Evolutionary conservation across 495 filamentous ascomycete genomes (phyloP), one percentile per base, ranked within the genome.

Genomic region (Penicillium desertorum): DNA sequence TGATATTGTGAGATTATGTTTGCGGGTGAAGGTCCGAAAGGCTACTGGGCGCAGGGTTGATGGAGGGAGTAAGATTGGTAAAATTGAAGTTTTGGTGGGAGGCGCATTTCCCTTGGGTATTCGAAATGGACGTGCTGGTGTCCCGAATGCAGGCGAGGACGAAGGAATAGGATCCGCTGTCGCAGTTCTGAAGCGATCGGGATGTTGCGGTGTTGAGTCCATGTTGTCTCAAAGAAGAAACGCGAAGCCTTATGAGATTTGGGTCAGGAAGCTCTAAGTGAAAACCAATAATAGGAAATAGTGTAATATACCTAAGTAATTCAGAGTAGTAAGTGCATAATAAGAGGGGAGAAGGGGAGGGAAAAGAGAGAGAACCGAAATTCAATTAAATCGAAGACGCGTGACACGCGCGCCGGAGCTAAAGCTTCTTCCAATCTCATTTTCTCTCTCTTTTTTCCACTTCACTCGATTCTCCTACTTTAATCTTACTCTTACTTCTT

Each of bases 11-110:
- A 98, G 79, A 68, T 92, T 93, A 72, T 98, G 91, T 65, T 98
- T 98, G 74, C 96, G 96, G 7, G 94, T 98, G 62, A 98, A 95
- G 0, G 90, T 93, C 39, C 94, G 88, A 69, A 98, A 98, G 41
- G 94, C 94, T 34, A 97, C 79, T 6, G 94, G 95, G 61, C 94
- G 84, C 34, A 98, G 79, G 0, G 90, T 93, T 22, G 89, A 84
- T 4, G 91, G 88, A 17, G 92, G 92, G 30, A 98, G 88, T 34
- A 93, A 71, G 52, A 98, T 91, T 12, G 94, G 90, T 6, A 98
- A 78, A 48, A 96, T 86, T 19, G 89, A 90, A 0, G 88, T 82
- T 62, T 89, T 88, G 14, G 79, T 70, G 58, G 70, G 71, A 58
- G 74, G 81, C 62, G 70, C 79, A 59, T 70, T 70, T 20, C 62